Conservation (phyloP, 345 rosid genomes). For the Lepidium aucheri region DNA sequence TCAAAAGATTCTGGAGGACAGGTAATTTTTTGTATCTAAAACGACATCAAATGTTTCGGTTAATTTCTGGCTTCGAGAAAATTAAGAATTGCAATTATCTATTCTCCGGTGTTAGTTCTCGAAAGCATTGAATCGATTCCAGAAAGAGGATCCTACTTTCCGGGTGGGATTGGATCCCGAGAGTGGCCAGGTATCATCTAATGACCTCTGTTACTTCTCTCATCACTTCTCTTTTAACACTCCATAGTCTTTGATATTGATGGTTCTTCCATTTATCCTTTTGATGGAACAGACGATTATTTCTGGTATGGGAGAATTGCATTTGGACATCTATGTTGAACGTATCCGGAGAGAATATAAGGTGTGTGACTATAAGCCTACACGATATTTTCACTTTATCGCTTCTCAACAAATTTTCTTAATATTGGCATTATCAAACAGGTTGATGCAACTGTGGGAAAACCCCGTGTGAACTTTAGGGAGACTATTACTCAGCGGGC, state of each 20-base stretch:
- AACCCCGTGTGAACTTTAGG: constrained; percentile 95
- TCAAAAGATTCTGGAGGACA: constrained; percentile 97
- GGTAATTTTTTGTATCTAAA: constrained; percentile 35
- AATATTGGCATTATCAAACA: constrained; percentile 16
- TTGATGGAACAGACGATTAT: constrained; percentile 68
- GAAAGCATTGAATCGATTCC: constrained; percentile 94
- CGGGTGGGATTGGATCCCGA: constrained; percentile 98
- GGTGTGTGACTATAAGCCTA: constrained; percentile 34
- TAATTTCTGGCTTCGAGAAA: neutral
- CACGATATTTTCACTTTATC: neutral
- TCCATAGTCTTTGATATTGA: neutral
- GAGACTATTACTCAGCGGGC: constrained; percentile 89
- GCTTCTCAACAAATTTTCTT: neutral
- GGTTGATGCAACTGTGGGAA: constrained; percentile 98
- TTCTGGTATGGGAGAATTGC: constrained; percentile 99
- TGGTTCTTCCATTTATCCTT: constrained; percentile 1
- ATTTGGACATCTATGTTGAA: constrained; percentile 91
- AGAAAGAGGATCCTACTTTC: constrained; percentile 96
- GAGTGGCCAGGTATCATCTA: constrained; percentile 68
- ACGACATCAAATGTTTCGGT: neutral
- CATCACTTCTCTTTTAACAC: neutral
- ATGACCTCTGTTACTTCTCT: neutral
- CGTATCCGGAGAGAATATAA: constrained; percentile 92
- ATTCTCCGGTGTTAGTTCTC: constrained; percentile 54
- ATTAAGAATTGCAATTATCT: neutral